A percentile compares a stretch with the other conserved stretches of the same genome.
Conservation (phyloP, 305 asterid genomes). For the Fraxinus floribunda region DNA sequence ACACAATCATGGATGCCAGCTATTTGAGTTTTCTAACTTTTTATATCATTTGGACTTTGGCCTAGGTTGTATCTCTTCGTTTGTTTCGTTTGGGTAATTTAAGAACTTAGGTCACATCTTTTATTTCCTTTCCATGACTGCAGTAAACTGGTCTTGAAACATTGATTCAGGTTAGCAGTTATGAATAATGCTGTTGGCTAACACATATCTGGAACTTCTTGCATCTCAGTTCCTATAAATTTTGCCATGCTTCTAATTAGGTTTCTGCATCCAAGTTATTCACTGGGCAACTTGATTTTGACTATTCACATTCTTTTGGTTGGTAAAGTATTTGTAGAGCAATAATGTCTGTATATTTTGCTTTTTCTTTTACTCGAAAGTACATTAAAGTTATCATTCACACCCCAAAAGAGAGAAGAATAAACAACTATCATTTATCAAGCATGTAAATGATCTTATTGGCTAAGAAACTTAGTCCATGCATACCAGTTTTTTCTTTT, state of each 20-base stretch:
- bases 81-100: not conserved
- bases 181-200: too few species aligned
- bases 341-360: not conserved
- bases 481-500: not conserved
- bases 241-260: not conserved
- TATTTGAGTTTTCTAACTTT: not conserved
- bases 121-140: too few species aligned
- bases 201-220: not conserved
- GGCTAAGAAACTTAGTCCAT: not conserved
- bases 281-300: not conserved
- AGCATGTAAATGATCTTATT: not conserved
- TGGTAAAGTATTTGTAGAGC: not conserved
- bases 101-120: not conserved
- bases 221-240: not conserved
- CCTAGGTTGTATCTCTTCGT: not conserved
- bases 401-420: not conserved
- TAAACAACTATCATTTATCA: not conserved
- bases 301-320: not conserved
- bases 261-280: not conserved
- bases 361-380: not conserved
- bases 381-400: not conserved
- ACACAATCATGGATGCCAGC: not conserved
- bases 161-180: too few species aligned
- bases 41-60: not conserved
- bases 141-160: too few species aligned